Percentiles rank a stretch among this genome's conserved stretches.
phyloP scores from a whole-genome alignment of 371 early-diverging fungal genomes.

The Actinomortierella wolfii region DNA sequence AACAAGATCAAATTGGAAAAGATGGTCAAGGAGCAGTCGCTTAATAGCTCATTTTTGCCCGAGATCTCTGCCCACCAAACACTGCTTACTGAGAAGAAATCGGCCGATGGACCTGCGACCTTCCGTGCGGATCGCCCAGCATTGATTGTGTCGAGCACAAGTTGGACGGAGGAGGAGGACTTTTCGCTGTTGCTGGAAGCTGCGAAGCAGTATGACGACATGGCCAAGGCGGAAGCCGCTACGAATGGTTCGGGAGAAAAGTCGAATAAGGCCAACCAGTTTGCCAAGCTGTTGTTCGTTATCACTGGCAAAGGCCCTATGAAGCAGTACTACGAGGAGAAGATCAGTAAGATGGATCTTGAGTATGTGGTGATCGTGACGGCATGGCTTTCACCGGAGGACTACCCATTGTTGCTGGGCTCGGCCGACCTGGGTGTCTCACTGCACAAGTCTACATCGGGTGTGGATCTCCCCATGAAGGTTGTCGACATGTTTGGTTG shows the following conservation, averaged over 20 bases:
- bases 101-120: constrained; percentile 25
- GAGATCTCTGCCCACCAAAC: constrained; percentile 44
- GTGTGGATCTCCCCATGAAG: constrained; percentile 97
- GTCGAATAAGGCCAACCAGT: constrained; percentile 7
- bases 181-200: constrained; percentile 83
- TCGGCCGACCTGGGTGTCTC: constrained; percentile 92
- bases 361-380: constrained; percentile 70
- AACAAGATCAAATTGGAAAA: constrained; percentile 47
- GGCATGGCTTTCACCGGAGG: constrained; percentile 80
- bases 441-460: constrained; percentile 91
- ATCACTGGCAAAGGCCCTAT: constrained; percentile 95
- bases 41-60: constrained; percentile 37
- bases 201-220: constrained; percentile 65
- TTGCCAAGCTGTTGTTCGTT: constrained; percentile 75
- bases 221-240: constrained; percentile 18
- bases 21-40: constrained; percentile 47
- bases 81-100: constrained; percentile 51
- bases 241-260: constrained; percentile 10
- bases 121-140: constrained; percentile 64
- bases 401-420: constrained; percentile 86
- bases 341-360: constrained; percentile 59
- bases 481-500: constrained; percentile 98
- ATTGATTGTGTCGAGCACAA: constrained; percentile 88
- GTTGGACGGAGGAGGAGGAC: constrained; percentile 97
- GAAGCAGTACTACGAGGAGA: constrained; percentile 67